These are phyloP conservation scores for Dactylella cylindrospora DNA, from an alignment of 2,329 filamentous ascomycete genomes.

Conservation along the genomic window DNA sequence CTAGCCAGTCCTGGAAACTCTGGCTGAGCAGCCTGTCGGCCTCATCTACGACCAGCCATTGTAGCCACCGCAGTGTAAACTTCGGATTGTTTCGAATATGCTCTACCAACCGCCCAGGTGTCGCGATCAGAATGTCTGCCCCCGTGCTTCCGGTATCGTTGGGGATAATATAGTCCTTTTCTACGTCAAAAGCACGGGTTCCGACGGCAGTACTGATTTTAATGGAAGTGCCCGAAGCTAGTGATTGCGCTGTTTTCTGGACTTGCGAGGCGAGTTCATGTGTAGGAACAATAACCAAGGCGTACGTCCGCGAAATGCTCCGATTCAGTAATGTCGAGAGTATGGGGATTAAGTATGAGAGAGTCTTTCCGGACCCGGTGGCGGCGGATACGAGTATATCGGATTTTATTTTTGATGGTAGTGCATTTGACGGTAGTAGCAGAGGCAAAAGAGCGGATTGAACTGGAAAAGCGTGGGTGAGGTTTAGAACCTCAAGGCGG, in stretches of 20 bases:
- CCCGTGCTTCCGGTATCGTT: conserved; percentile 57
- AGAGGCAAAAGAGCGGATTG: conserved; percentile 79
- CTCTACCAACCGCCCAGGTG: conserved; percentile 86
- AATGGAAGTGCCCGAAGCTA: conserved; percentile 69
- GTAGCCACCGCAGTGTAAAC: conserved; percentile 74
- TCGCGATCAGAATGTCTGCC: conserved; percentile 86
- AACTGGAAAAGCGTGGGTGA: conserved; percentile 72
- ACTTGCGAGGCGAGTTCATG: conserved; percentile 87
- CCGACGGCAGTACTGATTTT: conserved; percentile 81
- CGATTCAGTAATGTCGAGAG: conserved; percentile 71
- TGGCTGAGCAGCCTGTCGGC: conserved; percentile 89
- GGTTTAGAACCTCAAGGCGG: conserved; percentile 66
- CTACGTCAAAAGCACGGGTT: conserved; percentile 69
- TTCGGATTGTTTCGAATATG: conserved; percentile 81
- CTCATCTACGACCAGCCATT: conserved; percentile 91
- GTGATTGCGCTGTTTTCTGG: conserved; percentile 73
- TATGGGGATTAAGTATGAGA: conserved; percentile 86
- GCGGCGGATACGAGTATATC: conserved; percentile 89
- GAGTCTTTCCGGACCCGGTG: conserved; percentile 92
- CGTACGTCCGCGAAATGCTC: conserved; percentile 68
- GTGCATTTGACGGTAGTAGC: conserved; percentile 59
- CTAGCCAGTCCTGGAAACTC: conserved; percentile 88
- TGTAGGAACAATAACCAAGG: conserved; percentile 84
- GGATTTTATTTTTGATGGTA: conserved; percentile 57
- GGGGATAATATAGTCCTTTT: conserved; percentile 63